Base-by-base conservation (phyloP, 306 rosid species). In the Vachellia collinsii region DNA sequence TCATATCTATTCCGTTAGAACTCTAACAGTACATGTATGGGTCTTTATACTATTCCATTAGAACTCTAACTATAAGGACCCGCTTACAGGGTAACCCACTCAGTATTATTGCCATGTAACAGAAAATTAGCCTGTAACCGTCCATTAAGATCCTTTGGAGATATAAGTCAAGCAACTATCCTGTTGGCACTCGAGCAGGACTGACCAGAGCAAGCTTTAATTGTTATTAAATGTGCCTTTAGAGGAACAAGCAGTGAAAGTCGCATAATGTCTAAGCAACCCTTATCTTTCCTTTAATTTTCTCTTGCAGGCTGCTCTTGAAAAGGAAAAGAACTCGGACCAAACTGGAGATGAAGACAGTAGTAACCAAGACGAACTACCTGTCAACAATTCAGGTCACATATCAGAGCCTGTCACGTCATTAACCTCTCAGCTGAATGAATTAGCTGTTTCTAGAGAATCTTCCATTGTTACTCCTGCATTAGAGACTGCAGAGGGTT, bases 271-370 rank as follows among this genome's bases (percentile, higher is more conserved):
- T 12, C 7, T 37, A 44, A 46, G 13, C 22, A 70, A 44, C 58
- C 23, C 75, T 46, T 17, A 46, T 46, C 22, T 46, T 43, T 70
- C 66, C 70, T 42, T 34, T 56, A 11, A 74, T 34, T 81, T 65
- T 73, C 79, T 71, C 71, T 80, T 86, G 72, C 92, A 92, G 99
- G 97, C 92, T 76, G 84, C 93, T 46, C 82, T 87, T 80, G 98
- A 88, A 36, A 95, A 87, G 83, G 99, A 78, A 25, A 89, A 86
- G 78, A 78, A 17, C 80, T 42, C 43, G 25, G 94, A 88, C 39
- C 70, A 83, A 84, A 77, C 29, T 13, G 83, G 48, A 62, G 74
- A 54, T 71, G 92, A 72, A 75, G 92, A 90, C 48, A 43, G 72
- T 44, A 39, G 34, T 20, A 62, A 72, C 51, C 85, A 81, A 58